These are phyloP conservation scores for Phytophthora rubi DNA, from an alignment of 352 stramenopile species.

Conservation along the genomic window DNA sequence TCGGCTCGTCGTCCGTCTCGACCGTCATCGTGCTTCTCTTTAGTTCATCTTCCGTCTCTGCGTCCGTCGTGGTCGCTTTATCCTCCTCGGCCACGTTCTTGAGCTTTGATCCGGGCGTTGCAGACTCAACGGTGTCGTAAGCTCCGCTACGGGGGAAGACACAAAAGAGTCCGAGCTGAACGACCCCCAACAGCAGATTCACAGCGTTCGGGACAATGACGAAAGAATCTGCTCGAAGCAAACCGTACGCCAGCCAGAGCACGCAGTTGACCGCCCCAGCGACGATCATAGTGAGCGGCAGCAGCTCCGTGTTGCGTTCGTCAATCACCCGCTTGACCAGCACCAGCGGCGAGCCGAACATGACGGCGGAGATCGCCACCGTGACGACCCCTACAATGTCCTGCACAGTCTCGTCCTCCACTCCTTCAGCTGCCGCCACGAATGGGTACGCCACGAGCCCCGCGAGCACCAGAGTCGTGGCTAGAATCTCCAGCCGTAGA, in stretches of 20 bases:
- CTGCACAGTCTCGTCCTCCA: conserved; percentile 31
- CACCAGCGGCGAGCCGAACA: conserved; percentile 68
- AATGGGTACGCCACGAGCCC: conserved; percentile 47
- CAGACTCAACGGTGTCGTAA: conserved; percentile 44
- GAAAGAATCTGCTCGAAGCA: conserved; percentile 49
- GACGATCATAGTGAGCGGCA: conserved; percentile 62
- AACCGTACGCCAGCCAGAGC: conserved; percentile 61
- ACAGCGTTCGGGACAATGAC: conserved; percentile 67
- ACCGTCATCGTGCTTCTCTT: conserved; percentile 21
- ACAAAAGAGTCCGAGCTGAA: conserved; percentile 63
- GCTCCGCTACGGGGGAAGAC: conserved; percentile 28
- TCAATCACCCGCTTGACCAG: conserved; percentile 56
- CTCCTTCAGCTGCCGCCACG: conserved; percentile 30
- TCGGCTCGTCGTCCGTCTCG: conserved; percentile 23
- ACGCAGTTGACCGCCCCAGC: conserved; percentile 54
- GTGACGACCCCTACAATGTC: conserved; percentile 59
- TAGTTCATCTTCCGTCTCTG: conserved; percentile 17
- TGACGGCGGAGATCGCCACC: conserved; percentile 61
- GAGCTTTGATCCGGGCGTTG: conserved; percentile 11
- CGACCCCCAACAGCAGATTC: conserved; percentile 60
- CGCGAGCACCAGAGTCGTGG: conserved; percentile 27
- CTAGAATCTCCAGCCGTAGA: conserved; percentile 36
- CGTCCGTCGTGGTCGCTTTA: conserved; percentile 4
- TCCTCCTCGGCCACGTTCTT: conserved; percentile 14
- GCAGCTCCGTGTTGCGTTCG: conserved; percentile 44